Evolutionary conservation across 306 rosid species (phyloP).

Genomic region (Bauhinia variegata): DNA sequence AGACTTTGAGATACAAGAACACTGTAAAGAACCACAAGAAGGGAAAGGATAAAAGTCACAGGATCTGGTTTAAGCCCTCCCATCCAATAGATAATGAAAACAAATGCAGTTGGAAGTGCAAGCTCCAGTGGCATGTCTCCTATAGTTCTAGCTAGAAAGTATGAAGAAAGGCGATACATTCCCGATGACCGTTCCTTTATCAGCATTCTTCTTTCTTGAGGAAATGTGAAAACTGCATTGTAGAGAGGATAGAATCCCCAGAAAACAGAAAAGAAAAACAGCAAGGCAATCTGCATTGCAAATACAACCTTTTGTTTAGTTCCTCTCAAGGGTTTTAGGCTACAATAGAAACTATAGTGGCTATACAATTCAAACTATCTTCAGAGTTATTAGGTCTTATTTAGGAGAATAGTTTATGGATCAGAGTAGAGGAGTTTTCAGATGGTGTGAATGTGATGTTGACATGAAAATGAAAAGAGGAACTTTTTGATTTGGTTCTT

Average conservation of each 20-base stretch:
- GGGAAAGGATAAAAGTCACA: constrained; percentile 75
- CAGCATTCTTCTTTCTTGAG: constrained; percentile 90
- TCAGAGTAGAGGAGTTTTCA: constrained; percentile 13
- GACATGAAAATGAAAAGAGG: constrained; percentile 26
- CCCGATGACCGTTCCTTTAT: constrained; percentile 88
- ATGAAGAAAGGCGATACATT: constrained; percentile 90
- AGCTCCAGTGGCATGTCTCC: constrained; percentile 94
- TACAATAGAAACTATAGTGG: not conserved
- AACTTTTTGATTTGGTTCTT: constrained; percentile 15
- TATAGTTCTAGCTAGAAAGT: constrained; percentile 83
- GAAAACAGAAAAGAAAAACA: constrained; percentile 98
- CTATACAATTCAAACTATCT: constrained; percentile 3
- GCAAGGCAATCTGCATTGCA: constrained; percentile 73
- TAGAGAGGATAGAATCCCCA: constrained; percentile 99
- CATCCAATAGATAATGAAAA: constrained; percentile 90
- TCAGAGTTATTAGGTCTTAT: too few species aligned
- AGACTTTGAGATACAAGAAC: constrained; percentile 95
- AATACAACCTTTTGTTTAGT: constrained; percentile 33
- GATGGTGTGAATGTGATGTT: constrained; percentile 32
- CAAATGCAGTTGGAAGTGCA: constrained; percentile 96
- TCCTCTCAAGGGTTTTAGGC: constrained; percentile 2
- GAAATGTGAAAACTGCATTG: constrained; percentile 98
- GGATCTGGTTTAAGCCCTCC: constrained; percentile 92
- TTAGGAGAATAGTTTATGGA: constrained; percentile 1
- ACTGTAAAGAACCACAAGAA: constrained; percentile 82